These are phyloP conservation scores for Vaccinium corymbosum DNA, from an alignment of 148 eudicot species.

Conservation along the genomic window DNA sequence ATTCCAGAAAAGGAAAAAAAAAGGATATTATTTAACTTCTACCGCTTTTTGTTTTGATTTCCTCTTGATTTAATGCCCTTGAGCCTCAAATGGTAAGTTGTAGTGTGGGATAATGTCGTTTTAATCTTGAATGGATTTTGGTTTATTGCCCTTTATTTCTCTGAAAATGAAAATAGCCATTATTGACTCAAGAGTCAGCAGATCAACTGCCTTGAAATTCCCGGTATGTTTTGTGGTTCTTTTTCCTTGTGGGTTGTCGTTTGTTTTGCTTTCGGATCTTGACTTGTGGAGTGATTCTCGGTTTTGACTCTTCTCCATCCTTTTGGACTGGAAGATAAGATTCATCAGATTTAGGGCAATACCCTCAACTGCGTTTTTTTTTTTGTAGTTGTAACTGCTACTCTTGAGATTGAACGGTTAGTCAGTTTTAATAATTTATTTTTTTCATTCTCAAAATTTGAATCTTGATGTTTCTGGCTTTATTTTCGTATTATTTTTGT, in stretches of 20 bases:
- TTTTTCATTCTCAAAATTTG: neutral
- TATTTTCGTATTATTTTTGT: neutral
- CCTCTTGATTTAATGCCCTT: neutral
- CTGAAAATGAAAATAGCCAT: neutral
- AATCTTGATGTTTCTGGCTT: neutral
- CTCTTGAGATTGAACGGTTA: neutral
- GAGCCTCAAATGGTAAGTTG: slow-evolving; percentile 1
- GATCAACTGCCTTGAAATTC: slow-evolving; percentile 10
- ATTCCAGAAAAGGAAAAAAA: neutral
- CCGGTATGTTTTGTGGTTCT: neutral
- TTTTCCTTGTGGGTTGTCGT: slow-evolving; percentile 4
- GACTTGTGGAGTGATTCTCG: slow-evolving; percentile 10
- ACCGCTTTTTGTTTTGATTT: neutral
- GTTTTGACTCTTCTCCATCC: neutral
- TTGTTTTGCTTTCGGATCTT: neutral
- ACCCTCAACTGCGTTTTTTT: neutral
- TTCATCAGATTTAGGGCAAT: slow-evolving; percentile 8
- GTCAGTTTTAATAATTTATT: neutral
- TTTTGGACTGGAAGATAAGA: slow-evolving; percentile 6
- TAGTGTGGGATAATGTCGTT: neutral
- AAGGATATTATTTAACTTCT: neutral
- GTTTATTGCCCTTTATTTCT: neutral
- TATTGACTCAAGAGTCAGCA: neutral
- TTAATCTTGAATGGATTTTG: neutral
- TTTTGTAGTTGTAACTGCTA: neutral